Percentiles rank a stretch among this genome's conserved stretches.
Evolutionary conservation across 306 rosid species (phyloP).

Genomic region (Prinsepia uniflora): DNA sequence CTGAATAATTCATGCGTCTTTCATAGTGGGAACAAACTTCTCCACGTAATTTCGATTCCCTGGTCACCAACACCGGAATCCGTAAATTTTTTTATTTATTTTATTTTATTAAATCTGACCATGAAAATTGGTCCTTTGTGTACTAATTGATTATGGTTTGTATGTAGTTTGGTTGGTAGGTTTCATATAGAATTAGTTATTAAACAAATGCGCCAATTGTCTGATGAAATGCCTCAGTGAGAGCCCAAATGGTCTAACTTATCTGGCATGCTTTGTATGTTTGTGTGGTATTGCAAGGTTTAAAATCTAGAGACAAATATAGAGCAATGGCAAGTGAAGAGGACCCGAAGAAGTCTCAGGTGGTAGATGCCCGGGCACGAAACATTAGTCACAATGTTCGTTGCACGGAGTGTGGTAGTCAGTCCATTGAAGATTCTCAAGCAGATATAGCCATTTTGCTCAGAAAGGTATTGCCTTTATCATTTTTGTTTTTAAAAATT

Average conservation of each 20-base stretch:
- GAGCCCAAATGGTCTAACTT: background rate
- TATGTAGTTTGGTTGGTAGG: too few species aligned
- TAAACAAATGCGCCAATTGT: conserved; percentile 29
- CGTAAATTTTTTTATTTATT: too few species aligned
- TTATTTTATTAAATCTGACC: too few species aligned
- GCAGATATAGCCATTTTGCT: conserved; percentile 96
- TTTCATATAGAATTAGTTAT: background rate
- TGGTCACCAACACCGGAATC: too few species aligned
- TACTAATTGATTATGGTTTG: too few species aligned
- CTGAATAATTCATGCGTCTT: too few species aligned
- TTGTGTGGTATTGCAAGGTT: conserved; percentile 19
- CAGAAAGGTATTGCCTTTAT: conserved; percentile 51
- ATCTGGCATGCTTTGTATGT: background rate
- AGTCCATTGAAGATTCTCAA: conserved; percentile 96
- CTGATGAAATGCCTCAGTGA: conserved; percentile 41
- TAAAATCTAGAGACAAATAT: conserved; percentile 5
- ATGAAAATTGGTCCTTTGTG: too few species aligned
- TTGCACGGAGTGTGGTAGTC: conserved; percentile 96
- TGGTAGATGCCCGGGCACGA: conserved; percentile 78
- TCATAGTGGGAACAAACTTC: too few species aligned
- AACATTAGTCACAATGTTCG: conserved; percentile 91
- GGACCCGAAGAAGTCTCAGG: conserved; percentile 51
- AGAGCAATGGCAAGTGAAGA: conserved; percentile 56
- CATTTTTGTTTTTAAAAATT: background rate
- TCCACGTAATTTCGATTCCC: too few species aligned